Evolutionary conservation across 495 filamentous ascomycete species (phyloP).

Genomic region (Clohesyomyces aquaticus): DNA sequence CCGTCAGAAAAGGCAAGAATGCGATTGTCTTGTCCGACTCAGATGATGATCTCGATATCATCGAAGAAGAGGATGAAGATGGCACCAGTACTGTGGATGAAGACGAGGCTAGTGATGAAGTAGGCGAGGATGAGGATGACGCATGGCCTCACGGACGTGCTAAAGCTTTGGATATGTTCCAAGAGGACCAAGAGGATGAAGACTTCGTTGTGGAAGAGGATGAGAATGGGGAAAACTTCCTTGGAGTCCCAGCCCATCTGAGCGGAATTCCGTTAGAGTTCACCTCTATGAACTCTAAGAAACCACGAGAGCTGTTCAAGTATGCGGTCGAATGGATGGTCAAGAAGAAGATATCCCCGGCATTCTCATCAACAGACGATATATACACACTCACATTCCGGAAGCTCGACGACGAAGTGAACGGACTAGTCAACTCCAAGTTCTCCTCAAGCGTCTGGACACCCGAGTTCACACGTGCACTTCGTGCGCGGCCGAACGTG

Average conservation of each 20-base stretch:
- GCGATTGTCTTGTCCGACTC: slow-evolving; percentile 15
- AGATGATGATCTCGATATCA: slow-evolving; percentile 29
- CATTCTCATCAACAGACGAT: slow-evolving; percentile 65
- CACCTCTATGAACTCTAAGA: slow-evolving; percentile 65
- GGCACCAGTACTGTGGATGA: too few species aligned
- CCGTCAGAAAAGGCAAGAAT: neutral
- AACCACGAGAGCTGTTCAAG: slow-evolving; percentile 76
- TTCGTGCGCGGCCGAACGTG: slow-evolving; percentile 66
- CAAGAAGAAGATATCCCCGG: slow-evolving; percentile 74
- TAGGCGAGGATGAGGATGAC: slow-evolving; percentile 28
- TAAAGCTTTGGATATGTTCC: slow-evolving; percentile 42
- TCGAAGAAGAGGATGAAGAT: slow-evolving; percentile 32
- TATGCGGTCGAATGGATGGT: slow-evolving; percentile 84
- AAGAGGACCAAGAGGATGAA: slow-evolving; percentile 64
- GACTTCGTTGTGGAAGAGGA: slow-evolving; percentile 60
- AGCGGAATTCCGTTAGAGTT: slow-evolving; percentile 72
- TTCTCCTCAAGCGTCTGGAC: slow-evolving; percentile 77
- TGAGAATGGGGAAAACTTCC: slow-evolving; percentile 62
- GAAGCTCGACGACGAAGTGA: slow-evolving; percentile 75
- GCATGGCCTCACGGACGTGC: slow-evolving; percentile 1
- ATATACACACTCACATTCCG: slow-evolving; percentile 72
- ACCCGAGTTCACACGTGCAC: slow-evolving; percentile 62
- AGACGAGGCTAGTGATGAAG: slow-evolving; percentile 25
- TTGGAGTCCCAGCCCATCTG: slow-evolving; percentile 63
- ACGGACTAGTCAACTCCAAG: slow-evolving; percentile 68